These are phyloP conservation scores for Lyophyllum semitale DNA, from an alignment of 768 basidiomycete genomes.

Conservation along the genomic window DNA sequence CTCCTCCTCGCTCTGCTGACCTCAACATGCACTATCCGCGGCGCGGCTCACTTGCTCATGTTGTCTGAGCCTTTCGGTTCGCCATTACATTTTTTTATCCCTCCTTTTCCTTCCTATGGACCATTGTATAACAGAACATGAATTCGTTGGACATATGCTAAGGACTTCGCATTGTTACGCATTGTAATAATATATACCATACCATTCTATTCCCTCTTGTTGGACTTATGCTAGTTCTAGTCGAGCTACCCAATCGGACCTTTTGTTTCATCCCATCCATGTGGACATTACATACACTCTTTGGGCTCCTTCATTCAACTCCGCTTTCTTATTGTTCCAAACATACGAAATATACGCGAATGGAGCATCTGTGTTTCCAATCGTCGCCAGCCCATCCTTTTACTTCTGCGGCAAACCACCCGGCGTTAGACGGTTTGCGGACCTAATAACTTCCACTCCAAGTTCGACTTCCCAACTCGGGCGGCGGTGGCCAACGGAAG, in stretches of 20 bases:
- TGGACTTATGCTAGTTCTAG: conserved; percentile 5
- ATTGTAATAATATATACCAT: conserved; percentile 19
- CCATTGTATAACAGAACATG: conserved; percentile 12
- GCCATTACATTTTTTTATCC: neutral
- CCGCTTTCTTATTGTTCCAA: conserved; percentile 3
- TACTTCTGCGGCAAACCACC: neutral
- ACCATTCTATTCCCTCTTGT: neutral
- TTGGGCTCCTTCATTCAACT: neutral
- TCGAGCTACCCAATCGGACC: neutral
- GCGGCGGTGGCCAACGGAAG: too few species aligned
- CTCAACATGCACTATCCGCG: conserved; percentile 29
- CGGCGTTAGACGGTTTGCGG: neutral
- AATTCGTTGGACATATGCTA: conserved; percentile 5
- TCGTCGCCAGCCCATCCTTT: neutral
- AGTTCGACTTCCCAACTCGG: too few species aligned
- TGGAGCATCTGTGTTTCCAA: neutral
- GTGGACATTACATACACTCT: conserved; percentile 3
- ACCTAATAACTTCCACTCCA: too few species aligned
- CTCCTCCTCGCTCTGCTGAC: conserved; percentile 36
- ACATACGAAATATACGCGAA: neutral
- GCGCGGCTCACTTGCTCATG: conserved; percentile 29
- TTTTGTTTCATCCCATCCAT: neutral
- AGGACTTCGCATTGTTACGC: conserved; percentile 22
- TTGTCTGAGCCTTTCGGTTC: conserved; percentile 19
- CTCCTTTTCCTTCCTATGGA: neutral